Conservation (phyloP, 441 rosid species). For the Daphne laureola region DNA sequence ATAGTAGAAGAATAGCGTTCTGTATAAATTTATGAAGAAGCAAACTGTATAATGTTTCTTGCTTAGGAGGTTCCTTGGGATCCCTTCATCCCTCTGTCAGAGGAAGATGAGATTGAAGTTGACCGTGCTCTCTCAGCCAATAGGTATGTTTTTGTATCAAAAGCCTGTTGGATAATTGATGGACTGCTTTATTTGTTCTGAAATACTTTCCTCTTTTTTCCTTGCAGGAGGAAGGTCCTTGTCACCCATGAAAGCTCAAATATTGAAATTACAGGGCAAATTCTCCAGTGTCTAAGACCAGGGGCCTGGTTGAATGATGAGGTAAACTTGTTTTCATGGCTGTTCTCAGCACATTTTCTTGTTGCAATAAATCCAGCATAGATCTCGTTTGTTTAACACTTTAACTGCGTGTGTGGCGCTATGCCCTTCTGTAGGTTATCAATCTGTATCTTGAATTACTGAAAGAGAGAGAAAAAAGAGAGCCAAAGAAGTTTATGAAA, state of each 20-base stretch:
- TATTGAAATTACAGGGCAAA: constrained; percentile 59
- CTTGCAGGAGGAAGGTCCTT: constrained; percentile 39
- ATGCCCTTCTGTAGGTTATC: constrained; percentile 46
- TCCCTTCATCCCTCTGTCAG: constrained; percentile 44
- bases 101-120: constrained; percentile 52
- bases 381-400: constrained; percentile 16
- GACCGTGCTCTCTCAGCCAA: constrained; percentile 36
- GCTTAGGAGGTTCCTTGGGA: constrained; percentile 41
- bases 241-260: constrained; percentile 39
- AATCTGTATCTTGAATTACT: constrained; percentile 71
- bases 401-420: constrained; percentile 1
- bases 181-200: constrained; percentile 4
- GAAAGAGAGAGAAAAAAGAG: constrained; percentile 80
- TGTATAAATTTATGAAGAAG: too few species aligned
- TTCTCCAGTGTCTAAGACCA: constrained; percentile 58
- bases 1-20: too few species aligned
- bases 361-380: not conserved
- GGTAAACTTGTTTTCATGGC: constrained; percentile 25
- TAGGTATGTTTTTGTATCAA: constrained; percentile 31
- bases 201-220: constrained; percentile 6
- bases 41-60: not conserved
- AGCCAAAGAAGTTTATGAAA: constrained; percentile 56
- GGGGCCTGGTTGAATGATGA: constrained; percentile 86
- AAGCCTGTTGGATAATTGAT: not conserved
- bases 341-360: not conserved